Base-by-base conservation (phyloP, 768 basidiomycete genomes). In the Serpula lacrymans region DNA sequence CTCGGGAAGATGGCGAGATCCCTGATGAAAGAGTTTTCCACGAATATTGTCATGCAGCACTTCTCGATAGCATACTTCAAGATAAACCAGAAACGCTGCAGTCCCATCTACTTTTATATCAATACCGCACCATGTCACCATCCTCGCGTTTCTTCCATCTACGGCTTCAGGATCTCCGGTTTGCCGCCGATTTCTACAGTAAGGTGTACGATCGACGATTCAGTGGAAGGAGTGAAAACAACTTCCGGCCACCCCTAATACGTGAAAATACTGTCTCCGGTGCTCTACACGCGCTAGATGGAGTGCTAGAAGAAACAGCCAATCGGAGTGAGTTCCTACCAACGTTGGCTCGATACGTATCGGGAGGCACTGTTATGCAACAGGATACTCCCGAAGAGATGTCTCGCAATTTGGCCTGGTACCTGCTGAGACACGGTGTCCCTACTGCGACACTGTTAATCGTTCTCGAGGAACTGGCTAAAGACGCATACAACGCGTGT, bases 31-130 rank as follows among this genome's bases (percentile, higher is more conserved):
- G 69, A 31, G 56, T 79, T 8, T 81, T 88, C 57, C 77, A 80
- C 43, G 71, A 71, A 8, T 92, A 86, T 49, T 83, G 86, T 49
- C 81, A 86, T 49, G 86, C 88, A 0, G 73, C 77, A 21, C 60
- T 92, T 10, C 70, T 93, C 30, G 94, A 97, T 57, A 85, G 88
- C 62, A 84, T 97, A 36, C 67, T 92, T n/a, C 82, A 88, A 57
- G 93, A 94, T 63, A 96, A 95, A 57, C 80, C 85, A 10, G 76
- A 80, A 43, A 82, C 86, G 0, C 63, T 94, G 3, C 81, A 84
- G 49, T 72, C 83, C 0, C 85, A 91, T 55, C 66, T 93, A 2
- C 78, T 78, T 1, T 57, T 93, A 21, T 88, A 82, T 54, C 74
- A 69, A 35, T 80, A 81, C 51, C 81, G 87, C 43, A 73, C 63